These are phyloP conservation scores for Claviceps sp. DNA, from an alignment of 2,329 filamentous ascomycete species.

Conservation along the genomic window DNA sequence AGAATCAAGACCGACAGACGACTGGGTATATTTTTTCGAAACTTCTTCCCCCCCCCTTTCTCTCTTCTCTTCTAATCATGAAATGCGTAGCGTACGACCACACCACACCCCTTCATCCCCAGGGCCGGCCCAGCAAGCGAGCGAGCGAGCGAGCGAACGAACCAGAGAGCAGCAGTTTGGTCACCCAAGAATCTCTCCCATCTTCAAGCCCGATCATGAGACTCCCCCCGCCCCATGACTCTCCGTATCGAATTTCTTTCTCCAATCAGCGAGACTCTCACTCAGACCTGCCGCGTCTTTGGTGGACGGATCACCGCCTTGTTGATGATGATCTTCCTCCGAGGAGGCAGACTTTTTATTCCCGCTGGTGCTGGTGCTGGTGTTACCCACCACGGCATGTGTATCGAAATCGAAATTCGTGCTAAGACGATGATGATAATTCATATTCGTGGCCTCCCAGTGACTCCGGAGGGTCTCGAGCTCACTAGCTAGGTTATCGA, in stretches of 20 bases:
- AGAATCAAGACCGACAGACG: conserved; percentile 4
- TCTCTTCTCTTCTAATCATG: conserved; percentile 11
- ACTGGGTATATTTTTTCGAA: conserved; percentile 15
- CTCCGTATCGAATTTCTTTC: conserved; percentile 55
- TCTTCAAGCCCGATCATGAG: conserved; percentile 1
- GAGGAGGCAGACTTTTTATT: conserved; percentile 21
- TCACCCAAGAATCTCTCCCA: neutral
- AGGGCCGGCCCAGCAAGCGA: too few relatives aligned
- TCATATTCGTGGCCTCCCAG: conserved; percentile 94
- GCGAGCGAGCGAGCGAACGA: too few relatives aligned
- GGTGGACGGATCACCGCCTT: conserved; percentile 21
- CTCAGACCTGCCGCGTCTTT: conserved; percentile 38
- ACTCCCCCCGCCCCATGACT: conserved; percentile 18
- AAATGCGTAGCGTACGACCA: conserved; percentile 13
- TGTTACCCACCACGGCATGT: conserved; percentile 14
- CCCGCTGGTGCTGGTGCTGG: neutral
- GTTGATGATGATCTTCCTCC: conserved; percentile 7
- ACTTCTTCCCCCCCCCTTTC: neutral
- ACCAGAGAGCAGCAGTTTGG: too few relatives aligned
- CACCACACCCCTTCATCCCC: neutral
- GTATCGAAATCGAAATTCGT: conserved; percentile 77
- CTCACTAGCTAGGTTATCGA: conserved; percentile 85
- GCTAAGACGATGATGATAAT: conserved; percentile 84
- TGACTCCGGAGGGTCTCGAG: conserved; percentile 80
- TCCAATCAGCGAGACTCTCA: conserved; percentile 66